Evolutionary conservation across 208 protist species (phyloP), one percentile per base, ranked within the genome.

Genomic region (Leptomonas pyrrhocoris): DNA sequence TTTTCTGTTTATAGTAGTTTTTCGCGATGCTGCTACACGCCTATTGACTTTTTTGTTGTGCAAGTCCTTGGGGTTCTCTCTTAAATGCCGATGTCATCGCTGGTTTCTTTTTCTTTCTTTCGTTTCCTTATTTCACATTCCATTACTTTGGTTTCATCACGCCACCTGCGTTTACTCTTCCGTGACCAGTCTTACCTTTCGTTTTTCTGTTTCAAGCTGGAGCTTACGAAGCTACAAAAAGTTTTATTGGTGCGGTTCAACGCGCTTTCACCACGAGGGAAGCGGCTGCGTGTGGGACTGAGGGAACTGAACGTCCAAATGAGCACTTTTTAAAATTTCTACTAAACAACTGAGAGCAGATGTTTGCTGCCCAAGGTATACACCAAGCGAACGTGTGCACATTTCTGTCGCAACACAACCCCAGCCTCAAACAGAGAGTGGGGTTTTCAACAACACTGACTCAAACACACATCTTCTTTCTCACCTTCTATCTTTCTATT

Each of bases 101-200:
- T 56, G 2, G 51, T 30, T 48, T 48, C 48, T 30, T 28, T 30
- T 56, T 38, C 30, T 56, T 38, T 56, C 28, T 13, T 56, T 25
- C 30, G 8, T 21, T 56, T 12, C 51, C 1, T 56, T 25, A 27
- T 38, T 56, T 56, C 51, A 56, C 28, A 56, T 31, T 56, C 7
- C 13, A 38, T 38, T 13, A 38, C 51, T 21, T 38, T 38, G 7
- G 11, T 31, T 38, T 56, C 13, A 3, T 38, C 28, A 38, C 8
- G 2, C 51, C 2, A 31, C 2, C 28, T 56, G 51, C 51, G 12
- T n/a, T 38, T n/a, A 56, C 28, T 9, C 3, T 38, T 56, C 9
- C 11, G 51, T 56, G 28, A 38, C 55, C 55, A 60, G 30, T 45
- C 34, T 60, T 30, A 45, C 55, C 5, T 60, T 18, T 60, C 36